Evolutionary conservation across 2,329 filamentous ascomycete species (phyloP).

Genomic region (Diaporthe citrichinensis): DNA sequence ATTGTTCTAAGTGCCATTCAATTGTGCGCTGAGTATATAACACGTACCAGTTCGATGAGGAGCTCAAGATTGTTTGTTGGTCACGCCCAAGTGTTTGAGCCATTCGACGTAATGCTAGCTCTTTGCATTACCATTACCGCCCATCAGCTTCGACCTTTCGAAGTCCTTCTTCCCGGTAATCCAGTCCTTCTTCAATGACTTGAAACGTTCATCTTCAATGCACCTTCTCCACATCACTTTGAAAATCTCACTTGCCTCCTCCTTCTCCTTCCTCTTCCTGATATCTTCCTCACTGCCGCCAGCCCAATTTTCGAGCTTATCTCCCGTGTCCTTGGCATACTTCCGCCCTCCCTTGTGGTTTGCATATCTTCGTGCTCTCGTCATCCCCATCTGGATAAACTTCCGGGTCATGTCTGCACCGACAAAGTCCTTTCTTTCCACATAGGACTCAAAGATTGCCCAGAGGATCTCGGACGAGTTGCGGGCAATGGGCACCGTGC

Average conservation of each 20-base stretch:
- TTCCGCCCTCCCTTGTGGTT: conserved; percentile 70
- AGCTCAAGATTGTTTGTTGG: not conserved
- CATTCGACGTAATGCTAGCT: not conserved
- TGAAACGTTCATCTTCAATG: conserved; percentile 59
- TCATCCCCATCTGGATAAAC: conserved; percentile 78
- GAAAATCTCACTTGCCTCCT: conserved; percentile 63
- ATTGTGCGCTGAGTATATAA: not conserved
- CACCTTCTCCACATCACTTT: conserved; percentile 63
- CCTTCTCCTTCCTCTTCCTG: conserved; percentile 63
- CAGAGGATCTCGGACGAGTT: conserved; percentile 64
- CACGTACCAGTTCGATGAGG: not conserved
- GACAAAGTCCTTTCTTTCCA: conserved; percentile 68
- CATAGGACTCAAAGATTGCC: conserved; percentile 65
- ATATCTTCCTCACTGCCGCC: conserved; percentile 55
- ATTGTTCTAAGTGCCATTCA: fast-evolving
- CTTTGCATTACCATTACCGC: not conserved
- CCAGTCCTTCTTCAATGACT: conserved; percentile 54
- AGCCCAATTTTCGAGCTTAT: conserved; percentile 56
- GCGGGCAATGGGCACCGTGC: conserved; percentile 64
- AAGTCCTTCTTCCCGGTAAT: conserved; percentile 27
- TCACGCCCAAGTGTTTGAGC: not conserved
- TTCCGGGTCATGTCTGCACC: conserved; percentile 76
- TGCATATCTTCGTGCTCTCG: conserved; percentile 70
- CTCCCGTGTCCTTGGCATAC: conserved; percentile 57
- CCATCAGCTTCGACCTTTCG: not conserved